Conservation (phyloP, 805 yeast species). For the Wilhelminamyces savonicus region DNA sequence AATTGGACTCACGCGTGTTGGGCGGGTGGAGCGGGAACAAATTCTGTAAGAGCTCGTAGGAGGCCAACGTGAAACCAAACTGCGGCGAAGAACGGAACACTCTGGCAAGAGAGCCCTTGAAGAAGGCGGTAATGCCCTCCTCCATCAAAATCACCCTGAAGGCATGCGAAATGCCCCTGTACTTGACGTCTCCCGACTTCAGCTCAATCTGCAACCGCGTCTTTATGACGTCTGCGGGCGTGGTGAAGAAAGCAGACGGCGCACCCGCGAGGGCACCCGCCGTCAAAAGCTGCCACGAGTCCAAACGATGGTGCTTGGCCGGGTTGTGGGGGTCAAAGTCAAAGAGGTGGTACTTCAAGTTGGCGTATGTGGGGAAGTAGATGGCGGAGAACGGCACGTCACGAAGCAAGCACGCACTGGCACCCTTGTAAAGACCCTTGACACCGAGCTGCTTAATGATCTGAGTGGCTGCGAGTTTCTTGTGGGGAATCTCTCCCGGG, state of each 20-base stretch:
- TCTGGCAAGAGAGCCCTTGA: constrained; percentile 95
- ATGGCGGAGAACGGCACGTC: constrained; percentile 97
- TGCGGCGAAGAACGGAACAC: constrained; percentile 95
- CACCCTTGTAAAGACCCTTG: constrained; percentile 86
- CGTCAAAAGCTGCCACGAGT: constrained; percentile 75
- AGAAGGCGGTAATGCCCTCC: constrained; percentile 82
- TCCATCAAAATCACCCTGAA: constrained; percentile 65
- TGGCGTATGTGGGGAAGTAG: constrained; percentile 95
- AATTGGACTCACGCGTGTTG: constrained; percentile 36
- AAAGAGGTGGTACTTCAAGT: constrained; percentile 76
- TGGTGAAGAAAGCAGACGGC: constrained; percentile 94
- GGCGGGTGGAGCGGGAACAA: constrained; percentile 64
- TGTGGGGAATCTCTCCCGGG: constrained; percentile 36
- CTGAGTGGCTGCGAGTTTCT: constrained; percentile 51
- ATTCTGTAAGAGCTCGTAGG: constrained; percentile 84
- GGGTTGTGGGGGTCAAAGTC: constrained; percentile 71
- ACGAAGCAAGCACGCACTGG: constrained; percentile 82
- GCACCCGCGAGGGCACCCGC: constrained; percentile 97
- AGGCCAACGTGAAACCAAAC: constrained; percentile 96
- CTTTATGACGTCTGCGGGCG: constrained; percentile 95
- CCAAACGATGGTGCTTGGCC: constrained; percentile 51
- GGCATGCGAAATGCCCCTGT: constrained; percentile 75
- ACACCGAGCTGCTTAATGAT: constrained; percentile 77
- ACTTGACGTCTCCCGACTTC: constrained; percentile 68
- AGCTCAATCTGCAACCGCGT: constrained; percentile 88